Evolutionary conservation across 2,329 filamentous ascomycete species (phyloP).

Genomic region (Thyridium curvatum): DNA sequence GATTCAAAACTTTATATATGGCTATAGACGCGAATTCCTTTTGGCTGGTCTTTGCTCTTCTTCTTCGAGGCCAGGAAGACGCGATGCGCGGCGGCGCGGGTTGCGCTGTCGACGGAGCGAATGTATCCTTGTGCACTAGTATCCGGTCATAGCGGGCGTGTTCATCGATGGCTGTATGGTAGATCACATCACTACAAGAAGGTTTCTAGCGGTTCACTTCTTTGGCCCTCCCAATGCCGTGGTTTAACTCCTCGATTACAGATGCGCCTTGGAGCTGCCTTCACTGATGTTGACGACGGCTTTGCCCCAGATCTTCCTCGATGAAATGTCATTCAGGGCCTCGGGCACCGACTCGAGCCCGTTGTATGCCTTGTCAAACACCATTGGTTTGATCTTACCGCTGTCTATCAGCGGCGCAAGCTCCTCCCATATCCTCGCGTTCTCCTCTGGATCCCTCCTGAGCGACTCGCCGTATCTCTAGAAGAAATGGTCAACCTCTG

Average conservation of each 20-base stretch:
- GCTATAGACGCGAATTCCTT: background rate
- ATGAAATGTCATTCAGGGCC: constrained; percentile 44
- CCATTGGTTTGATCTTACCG: constrained; percentile 41
- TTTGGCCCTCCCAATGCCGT: too few species aligned
- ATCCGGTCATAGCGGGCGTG: too few species aligned
- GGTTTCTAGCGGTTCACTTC: too few species aligned
- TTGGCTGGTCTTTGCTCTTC: too few species aligned
- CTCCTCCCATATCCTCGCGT: constrained; percentile 41
- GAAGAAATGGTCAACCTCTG: background rate
- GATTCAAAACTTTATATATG: constrained; percentile 9
- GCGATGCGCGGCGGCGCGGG: too few species aligned
- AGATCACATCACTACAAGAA: too few species aligned
- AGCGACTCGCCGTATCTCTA: constrained; percentile 52
- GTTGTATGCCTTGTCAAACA: constrained; percentile 39
- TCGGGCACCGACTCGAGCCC: constrained; percentile 41
- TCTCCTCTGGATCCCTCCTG: constrained; percentile 38
- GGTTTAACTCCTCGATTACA: too few species aligned
- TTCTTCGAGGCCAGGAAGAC: too few species aligned
- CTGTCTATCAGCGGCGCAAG: constrained; percentile 39
- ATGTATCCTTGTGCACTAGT: too few species aligned
- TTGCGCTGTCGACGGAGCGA: too few species aligned
- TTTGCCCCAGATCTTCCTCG: constrained; percentile 48
- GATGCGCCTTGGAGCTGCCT: background rate
- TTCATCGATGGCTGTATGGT: too few species aligned
- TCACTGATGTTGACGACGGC: constrained; percentile 40